Base-by-base conservation (phyloP, 2,329 filamentous ascomycete genomes). In the Arthroderma sp. region DNA sequence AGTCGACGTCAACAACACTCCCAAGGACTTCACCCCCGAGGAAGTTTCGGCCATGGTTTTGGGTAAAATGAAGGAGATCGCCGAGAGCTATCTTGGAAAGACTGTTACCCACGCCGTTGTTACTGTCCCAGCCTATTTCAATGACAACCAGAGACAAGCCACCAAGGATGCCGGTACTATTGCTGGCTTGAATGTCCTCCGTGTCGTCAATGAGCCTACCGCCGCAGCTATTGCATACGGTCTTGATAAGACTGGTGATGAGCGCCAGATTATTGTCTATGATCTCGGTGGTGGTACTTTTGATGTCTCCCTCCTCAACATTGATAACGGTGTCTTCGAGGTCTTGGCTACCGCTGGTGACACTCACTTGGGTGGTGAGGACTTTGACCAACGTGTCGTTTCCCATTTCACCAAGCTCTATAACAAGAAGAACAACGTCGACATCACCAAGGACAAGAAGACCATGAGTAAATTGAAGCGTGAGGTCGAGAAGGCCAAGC, bases 391-490 rank as follows among this genome's bases (percentile, higher is more conserved):
- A 78, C 83, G 89, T 65, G 77, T 96, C 67, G 94, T 96, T 74
- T 86, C 84, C 76, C 77, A 89, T 80, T 86, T 96, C 64, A 81
- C 83, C 74, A 95, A 96, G 83, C 74, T 77, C 58, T 96, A 94
- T 81, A 96, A 96, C 82, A 95, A 95, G 83, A 91, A 95, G 78
- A 78, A 95, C 75, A 72, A 69, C 57, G 86, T 93, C 55, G 87
- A 98, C 58, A 78, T 96, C 64, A 84, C 81, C 71, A 93, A 93
- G 76, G 87, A 96, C 63, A 72, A 82, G 54, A 95, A 95, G 84
- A 83, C 89, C 55, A 96, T 96, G 88, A 86, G 88, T 73, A 98
- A 96, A 75, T 80, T 98, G 58, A 96, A 96, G 85, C 88, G 91
- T 60, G 91, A 96, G 71, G 89, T 91, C 57, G 91, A 98, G 71